A percentile compares a stretch with the other conserved stretches of the same genome.
phyloP scores from a whole-genome alignment of 768 basidiomycete species.

The Kwoniella botswanensis region DNA sequence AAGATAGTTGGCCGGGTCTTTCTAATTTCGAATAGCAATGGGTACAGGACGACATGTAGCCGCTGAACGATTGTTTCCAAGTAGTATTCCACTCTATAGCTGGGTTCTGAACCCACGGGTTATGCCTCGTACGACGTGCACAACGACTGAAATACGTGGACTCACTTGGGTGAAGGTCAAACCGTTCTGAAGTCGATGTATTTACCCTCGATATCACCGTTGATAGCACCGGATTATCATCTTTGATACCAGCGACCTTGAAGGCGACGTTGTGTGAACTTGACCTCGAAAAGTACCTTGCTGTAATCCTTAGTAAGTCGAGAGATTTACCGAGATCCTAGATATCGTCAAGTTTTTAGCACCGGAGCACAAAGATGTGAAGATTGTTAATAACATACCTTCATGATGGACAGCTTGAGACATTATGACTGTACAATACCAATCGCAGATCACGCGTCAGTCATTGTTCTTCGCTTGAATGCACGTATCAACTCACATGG shows the following conservation, averaged over 20 bases:
- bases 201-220: slow-evolving; percentile 94
- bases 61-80: too few species aligned
- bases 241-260: slow-evolving; percentile 85
- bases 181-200: slow-evolving; percentile 88
- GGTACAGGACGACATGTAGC: too few species aligned
- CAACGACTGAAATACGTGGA: slow-evolving; percentile 2
- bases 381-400: slow-evolving; percentile 63
- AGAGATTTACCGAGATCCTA: slow-evolving; percentile 81
- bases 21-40: too few species aligned
- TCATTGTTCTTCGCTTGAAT: background rate
- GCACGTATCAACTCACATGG: slow-evolving; percentile 2
- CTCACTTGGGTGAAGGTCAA: slow-evolving; percentile 75
- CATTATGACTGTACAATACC: slow-evolving; percentile 54
- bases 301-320: too few species aligned
- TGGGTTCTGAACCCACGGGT: background rate
- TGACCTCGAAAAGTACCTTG: slow-evolving; percentile 62
- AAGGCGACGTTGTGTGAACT: slow-evolving; percentile 74
- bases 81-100: too few species aligned
- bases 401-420: slow-evolving; percentile 96
- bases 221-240: slow-evolving; percentile 73
- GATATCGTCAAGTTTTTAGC: background rate
- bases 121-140: background rate
- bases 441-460: slow-evolving; percentile 10
- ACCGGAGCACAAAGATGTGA: background rate
- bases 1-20: too few species aligned